Evolutionary conservation across 179 eudicot genomes (phyloP), one percentile per base, ranked within the genome.

Genomic region (Beta lomatogona): DNA sequence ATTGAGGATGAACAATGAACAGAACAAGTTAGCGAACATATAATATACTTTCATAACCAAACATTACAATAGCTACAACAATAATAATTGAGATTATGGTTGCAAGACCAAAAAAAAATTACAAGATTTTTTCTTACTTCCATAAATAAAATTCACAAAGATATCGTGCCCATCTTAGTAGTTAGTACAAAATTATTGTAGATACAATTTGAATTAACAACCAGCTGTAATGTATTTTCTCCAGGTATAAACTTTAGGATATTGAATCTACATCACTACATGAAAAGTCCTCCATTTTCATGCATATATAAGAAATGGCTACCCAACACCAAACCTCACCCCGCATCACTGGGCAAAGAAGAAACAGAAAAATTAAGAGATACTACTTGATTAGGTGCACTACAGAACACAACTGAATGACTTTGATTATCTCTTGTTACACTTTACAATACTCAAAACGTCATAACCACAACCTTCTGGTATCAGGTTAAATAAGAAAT

Each of bases 141-240:
- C 41, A 36, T 36, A 36, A 36, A 50, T 4, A 75, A 59, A 60
- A 19, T 11, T 7, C 21, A 48, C 45, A 57, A 78, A 28, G 46
- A 31, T 6, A 54, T 6, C 46, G 71, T 44, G 71, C 22, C 60
- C 73, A 55, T 0, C 14, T 11, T 0, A 52, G 15, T 28, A 22
- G 8, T 11, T 0, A 52, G 15, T 28, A 22, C 11, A 19, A 60
- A 60, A 22, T 63, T 11, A 63, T 31, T 21, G 41, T 28, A 10
- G 69, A n/a, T 44, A n/a, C 44, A 14, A 28, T 36, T 44, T 41
- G 76, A 79, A 63, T 65, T 54, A 60, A 67, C 64, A 67, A 41
- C 54, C 6, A 36, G n/a, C 54, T 28, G 16, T 25, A 28, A 41
- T 14, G 45, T 50, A 21, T 7, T 50, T 36, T 77, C 19, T 45